These are phyloP conservation scores for Clarireedia monteithiana DNA, from an alignment of 2,329 filamentous ascomycete species.

Conservation along the genomic window DNA sequence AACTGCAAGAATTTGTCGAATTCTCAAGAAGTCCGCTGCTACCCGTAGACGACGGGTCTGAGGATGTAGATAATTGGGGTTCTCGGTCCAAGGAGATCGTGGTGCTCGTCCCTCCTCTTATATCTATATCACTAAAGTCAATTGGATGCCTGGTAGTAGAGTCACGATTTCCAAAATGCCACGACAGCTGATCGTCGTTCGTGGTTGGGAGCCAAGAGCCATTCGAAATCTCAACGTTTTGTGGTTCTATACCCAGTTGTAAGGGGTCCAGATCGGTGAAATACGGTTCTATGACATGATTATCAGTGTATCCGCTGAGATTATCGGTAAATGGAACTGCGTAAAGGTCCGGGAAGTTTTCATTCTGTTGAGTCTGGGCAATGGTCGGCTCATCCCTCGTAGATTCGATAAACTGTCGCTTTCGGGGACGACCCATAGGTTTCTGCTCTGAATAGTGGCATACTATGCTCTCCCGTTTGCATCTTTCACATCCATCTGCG, in stretches of 20 bases:
- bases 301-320: conserved; percentile 9
- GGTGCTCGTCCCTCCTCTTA: conserved; percentile 1
- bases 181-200: conserved; percentile 11
- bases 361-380: conserved; percentile 1
- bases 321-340: conserved; percentile 11
- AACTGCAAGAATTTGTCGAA: conserved; percentile 17
- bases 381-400: conserved; percentile 10
- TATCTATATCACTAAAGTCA: conserved; percentile 16
- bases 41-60: conserved; percentile 12
- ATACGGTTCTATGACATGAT: conserved; percentile 15
- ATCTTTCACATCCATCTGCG: conserved; percentile 49
- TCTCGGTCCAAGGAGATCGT: conserved; percentile 1
- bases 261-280: not conserved
- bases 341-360: conserved; percentile 10
- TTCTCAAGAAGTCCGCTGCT: conserved; percentile 11
- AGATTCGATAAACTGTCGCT: conserved; percentile 37
- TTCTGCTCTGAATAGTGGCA: conserved; percentile 60
- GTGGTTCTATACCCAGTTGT: not conserved
- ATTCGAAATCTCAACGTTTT: not conserved
- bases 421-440: conserved; percentile 57
- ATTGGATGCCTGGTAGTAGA: conserved; percentile 14
- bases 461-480: conserved; percentile 45
- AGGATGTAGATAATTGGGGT: conserved; percentile 1
- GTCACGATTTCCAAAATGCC: conserved; percentile 18
- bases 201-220: not conserved